Percentiles rank a stretch among this genome's conserved stretches.
phyloP scores from a whole-genome alignment of 768 basidiomycete species.

The Chiua virens region DNA sequence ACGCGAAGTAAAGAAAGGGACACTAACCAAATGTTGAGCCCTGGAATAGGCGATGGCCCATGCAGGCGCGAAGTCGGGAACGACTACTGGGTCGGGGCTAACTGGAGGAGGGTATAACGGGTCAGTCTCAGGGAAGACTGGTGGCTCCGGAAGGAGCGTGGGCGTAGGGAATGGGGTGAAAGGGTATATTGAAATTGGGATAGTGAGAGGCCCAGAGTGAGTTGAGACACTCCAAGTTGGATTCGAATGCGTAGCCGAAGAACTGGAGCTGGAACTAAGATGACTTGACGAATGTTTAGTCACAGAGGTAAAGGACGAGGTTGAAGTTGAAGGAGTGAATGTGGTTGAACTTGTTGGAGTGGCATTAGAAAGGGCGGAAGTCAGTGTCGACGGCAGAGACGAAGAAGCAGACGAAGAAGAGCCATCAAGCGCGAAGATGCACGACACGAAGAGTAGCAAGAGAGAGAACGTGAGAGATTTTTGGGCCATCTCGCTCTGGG shows the following conservation, averaged over 20 bases:
- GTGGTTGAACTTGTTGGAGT: background rate
- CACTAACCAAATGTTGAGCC: slow-evolving; percentile 52
- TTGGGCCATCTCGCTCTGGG: slow-evolving; percentile 16
- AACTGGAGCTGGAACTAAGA: slow-evolving; percentile 5
- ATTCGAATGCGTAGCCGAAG: slow-evolving; percentile 9
- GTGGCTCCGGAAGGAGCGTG: slow-evolving; percentile 50
- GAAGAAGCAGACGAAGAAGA: background rate
- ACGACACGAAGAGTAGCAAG: slow-evolving; percentile 13
- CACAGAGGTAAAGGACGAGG: background rate
- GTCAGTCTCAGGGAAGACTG: slow-evolving; percentile 53
- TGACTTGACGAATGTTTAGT: background rate
- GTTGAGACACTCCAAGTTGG: slow-evolving; percentile 7
- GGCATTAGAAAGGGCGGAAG: background rate
- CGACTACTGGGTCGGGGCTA: slow-evolving; percentile 34
- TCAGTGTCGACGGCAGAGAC: background rate
- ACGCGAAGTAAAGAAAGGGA: background rate
- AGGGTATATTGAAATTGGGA: slow-evolving; percentile 41
- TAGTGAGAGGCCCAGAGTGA: slow-evolving; percentile 25
- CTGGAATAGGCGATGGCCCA: slow-evolving; percentile 62
- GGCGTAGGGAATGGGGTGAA: slow-evolving; percentile 67
- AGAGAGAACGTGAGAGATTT: slow-evolving; percentile 9
- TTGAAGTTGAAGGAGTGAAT: slow-evolving; percentile 1
- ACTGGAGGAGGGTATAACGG: slow-evolving; percentile 60
- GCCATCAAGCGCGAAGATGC: background rate
- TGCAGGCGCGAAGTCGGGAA: slow-evolving; percentile 49